phyloP scores from a whole-genome alignment of 1,284 basidiomycete genomes.

The Megacollybia platyphylla region DNA sequence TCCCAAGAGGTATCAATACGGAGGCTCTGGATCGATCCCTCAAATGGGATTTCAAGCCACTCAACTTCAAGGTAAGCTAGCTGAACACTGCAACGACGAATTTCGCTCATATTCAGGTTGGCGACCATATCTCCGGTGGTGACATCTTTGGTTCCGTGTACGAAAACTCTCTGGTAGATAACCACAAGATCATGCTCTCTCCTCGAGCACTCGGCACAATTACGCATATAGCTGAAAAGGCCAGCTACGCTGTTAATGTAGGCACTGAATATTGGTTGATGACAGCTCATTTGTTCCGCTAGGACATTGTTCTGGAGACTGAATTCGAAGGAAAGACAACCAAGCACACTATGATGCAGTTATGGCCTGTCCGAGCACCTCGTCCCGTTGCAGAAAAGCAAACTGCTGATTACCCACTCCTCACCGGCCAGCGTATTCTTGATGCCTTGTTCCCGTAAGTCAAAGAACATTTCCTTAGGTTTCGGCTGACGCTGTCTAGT shows the following conservation, averaged over 20 bases:
- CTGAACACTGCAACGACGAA: constrained; percentile 1
- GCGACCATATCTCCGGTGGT: constrained; percentile 95
- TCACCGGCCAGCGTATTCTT: constrained; percentile 95
- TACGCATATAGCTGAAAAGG: constrained; percentile 89
- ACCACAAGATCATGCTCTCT: constrained; percentile 95
- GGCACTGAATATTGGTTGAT: constrained; percentile 15
- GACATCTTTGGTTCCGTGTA: constrained; percentile 94
- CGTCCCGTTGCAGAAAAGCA: constrained; percentile 92
- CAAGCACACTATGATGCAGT: constrained; percentile 92
- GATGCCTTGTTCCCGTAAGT: constrained; percentile 92
- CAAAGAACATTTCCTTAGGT: not conserved
- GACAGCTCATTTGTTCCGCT: constrained; percentile 5
- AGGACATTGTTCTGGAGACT: constrained; percentile 94
- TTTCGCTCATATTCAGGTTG: constrained; percentile 41
- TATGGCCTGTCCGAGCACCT: constrained; percentile 98
- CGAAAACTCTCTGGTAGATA: constrained; percentile 93
- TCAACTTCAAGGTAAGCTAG: constrained; percentile 52
- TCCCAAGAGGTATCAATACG: constrained; percentile 97
- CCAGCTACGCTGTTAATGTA: constrained; percentile 86
- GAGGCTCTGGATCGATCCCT: constrained; percentile 83
- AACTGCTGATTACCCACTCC: constrained; percentile 83
- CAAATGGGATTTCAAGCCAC: constrained; percentile 96
- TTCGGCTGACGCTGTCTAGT: constrained; percentile 20
- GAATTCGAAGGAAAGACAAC: constrained; percentile 96
- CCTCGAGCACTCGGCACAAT: constrained; percentile 94